These are phyloP conservation scores for Camillea tinctor DNA, from an alignment of 2,329 filamentous ascomycete species.

Conservation along the genomic window DNA sequence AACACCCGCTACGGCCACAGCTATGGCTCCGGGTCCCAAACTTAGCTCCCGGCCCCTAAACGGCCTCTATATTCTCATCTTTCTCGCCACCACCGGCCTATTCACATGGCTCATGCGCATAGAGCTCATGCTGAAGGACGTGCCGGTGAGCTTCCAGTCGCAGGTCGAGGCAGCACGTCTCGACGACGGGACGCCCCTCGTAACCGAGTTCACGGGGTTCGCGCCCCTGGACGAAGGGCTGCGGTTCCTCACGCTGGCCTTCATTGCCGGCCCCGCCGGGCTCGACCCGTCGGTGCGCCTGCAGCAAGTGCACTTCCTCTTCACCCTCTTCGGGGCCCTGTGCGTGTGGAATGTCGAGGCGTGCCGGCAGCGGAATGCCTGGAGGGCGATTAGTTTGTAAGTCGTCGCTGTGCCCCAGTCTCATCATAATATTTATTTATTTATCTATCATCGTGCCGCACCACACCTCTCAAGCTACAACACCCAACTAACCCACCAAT, in stretches of 20 bases:
- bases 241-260: conserved; percentile 23
- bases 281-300: conserved; percentile 24
- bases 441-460: too few relatives aligned
- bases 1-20: not conserved
- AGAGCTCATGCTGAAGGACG: conserved; percentile 18
- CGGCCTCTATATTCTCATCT: conserved; percentile 18
- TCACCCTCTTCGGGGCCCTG: conserved; percentile 27
- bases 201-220: conserved; percentile 17
- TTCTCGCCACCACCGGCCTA: conserved; percentile 13
- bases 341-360: conserved; percentile 28
- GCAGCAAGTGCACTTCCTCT: conserved; percentile 30
- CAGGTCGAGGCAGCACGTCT: conserved; percentile 16
- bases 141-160: conserved; percentile 21
- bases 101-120: conserved; percentile 25
- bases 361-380: conserved; percentile 19
- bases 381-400: conserved; percentile 27
- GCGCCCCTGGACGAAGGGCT: conserved; percentile 14
- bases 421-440: not conserved
- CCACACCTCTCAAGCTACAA: too few relatives aligned
- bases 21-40: not conserved
- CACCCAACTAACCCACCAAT: conserved; percentile 2
- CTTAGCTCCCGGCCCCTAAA: conserved; percentile 11
- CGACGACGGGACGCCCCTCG: conserved; percentile 22
- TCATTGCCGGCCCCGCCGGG: conserved; percentile 24
- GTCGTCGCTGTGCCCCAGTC: conserved; percentile 1